Conservation (phyloP, 305 asterid species). For the Fraxinus albicans region DNA sequence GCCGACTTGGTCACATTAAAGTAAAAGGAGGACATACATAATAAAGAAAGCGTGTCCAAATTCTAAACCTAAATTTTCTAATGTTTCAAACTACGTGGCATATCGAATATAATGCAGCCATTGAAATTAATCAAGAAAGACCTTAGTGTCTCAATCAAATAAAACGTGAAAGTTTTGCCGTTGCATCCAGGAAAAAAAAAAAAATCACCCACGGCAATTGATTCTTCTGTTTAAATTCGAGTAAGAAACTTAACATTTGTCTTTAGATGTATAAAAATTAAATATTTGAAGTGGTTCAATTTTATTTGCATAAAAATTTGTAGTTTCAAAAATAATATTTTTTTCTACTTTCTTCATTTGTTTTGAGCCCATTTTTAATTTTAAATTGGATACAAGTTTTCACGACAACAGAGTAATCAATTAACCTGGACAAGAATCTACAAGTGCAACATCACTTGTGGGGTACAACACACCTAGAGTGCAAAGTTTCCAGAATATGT, state of each 20-base stretch:
- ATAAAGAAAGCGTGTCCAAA: conserved; percentile 49
- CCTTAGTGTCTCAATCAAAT: background rate
- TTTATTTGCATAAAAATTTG: background rate
- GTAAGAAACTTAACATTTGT: background rate
- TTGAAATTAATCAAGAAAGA: background rate
- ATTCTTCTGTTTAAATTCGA: background rate
- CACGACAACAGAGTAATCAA: background rate
- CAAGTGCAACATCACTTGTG: background rate
- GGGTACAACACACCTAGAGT: background rate
- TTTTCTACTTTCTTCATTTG: background rate
- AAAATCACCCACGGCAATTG: background rate
- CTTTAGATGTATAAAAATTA: background rate
- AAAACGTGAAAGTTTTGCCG: background rate
- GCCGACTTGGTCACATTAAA: background rate
- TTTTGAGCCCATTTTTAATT: background rate
- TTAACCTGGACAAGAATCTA: background rate
- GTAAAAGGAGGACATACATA: background rate
- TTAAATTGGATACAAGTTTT: background rate
- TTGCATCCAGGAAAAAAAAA: background rate
- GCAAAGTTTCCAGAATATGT: background rate
- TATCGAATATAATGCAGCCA: conserved; percentile 5
- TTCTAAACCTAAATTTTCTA: conserved; percentile 29
- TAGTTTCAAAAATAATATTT: background rate
- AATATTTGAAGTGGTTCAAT: background rate
- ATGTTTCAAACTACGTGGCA: conserved; percentile 36